Evolutionary conservation across 768 basidiomycete species (phyloP).

Genomic region (Trametes cinnabarina): DNA sequence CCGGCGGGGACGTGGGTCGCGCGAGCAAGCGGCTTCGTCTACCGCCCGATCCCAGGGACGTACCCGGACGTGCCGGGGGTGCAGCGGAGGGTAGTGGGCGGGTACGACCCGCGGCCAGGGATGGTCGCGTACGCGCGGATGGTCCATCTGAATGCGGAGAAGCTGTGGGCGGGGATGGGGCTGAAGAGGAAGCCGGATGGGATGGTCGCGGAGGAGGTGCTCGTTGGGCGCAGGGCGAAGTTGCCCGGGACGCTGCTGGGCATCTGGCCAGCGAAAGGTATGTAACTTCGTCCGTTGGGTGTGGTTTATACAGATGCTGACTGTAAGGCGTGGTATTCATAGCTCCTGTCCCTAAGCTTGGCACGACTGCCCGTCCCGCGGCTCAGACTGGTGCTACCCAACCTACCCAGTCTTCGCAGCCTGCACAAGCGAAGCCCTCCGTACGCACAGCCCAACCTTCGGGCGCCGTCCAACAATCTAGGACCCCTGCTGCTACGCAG

Average conservation of each 20-base stretch:
- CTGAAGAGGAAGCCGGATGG: neutral
- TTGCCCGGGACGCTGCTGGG: constrained; percentile 9
- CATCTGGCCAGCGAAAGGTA: constrained; percentile 11
- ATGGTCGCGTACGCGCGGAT: constrained; percentile 13
- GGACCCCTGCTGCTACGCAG: neutral
- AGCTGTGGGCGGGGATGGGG: constrained; percentile 2
- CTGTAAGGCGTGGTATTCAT: neutral
- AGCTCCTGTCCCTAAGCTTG: neutral
- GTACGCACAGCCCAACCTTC: neutral
- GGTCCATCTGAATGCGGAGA: constrained; percentile 11
- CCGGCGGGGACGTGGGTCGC: constrained; percentile 8
- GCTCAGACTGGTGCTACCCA: neutral
- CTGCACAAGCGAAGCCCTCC: neutral
- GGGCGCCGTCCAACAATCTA: neutral
- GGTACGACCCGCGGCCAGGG: constrained; percentile 11
- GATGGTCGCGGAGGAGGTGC: constrained; percentile 7
- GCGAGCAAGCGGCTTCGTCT: neutral
- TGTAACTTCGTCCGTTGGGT: neutral
- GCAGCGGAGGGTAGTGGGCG: constrained; percentile 2
- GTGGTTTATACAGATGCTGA: neutral
- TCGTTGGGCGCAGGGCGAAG: constrained; percentile 1
- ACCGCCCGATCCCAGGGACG: constrained; percentile 15
- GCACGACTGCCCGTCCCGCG: neutral
- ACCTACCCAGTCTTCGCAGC: neutral
- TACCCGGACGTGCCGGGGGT: constrained; percentile 17